Evolutionary conservation across 2,329 filamentous ascomycete species (phyloP).

Genomic region (Chalaropsis ovoidea): DNA sequence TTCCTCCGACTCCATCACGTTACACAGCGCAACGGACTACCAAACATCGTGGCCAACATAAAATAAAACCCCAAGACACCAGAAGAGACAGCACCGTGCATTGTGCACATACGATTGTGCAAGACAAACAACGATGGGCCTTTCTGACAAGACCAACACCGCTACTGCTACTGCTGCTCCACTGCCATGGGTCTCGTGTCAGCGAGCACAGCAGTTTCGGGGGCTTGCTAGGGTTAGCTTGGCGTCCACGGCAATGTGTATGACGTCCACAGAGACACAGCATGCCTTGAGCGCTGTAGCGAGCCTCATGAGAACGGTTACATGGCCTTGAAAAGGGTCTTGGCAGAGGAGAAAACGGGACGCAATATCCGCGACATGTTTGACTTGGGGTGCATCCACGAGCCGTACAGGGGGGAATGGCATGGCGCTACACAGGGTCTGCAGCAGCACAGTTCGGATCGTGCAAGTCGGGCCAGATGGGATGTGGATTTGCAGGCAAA

Average conservation of each 20-base stretch:
- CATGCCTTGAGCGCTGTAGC: background rate
- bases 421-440: no score
- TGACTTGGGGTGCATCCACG: no score
- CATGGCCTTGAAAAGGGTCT: background rate
- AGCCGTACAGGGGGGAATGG: no score
- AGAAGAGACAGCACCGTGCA: background rate
- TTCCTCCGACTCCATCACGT: background rate
- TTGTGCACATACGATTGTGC: background rate
- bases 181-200: no score
- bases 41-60: background rate
- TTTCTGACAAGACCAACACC: no score
- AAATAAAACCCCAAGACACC: background rate
- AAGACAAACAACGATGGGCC: background rate
- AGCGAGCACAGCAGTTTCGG: no score
- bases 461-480: background rate
- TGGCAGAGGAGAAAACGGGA: background rate
- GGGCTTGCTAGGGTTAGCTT: no score
- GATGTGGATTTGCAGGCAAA: background rate
- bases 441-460: no score
- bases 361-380: no score
- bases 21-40: background rate
- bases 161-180: no score
- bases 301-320: conserved; percentile 7
- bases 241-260: no score
- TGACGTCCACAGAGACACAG: background rate